A percentile compares a stretch with the other conserved stretches of the same genome.
phyloP scores from a whole-genome alignment of 768 basidiomycete species.

The Leccinum subgranulosum region DNA sequence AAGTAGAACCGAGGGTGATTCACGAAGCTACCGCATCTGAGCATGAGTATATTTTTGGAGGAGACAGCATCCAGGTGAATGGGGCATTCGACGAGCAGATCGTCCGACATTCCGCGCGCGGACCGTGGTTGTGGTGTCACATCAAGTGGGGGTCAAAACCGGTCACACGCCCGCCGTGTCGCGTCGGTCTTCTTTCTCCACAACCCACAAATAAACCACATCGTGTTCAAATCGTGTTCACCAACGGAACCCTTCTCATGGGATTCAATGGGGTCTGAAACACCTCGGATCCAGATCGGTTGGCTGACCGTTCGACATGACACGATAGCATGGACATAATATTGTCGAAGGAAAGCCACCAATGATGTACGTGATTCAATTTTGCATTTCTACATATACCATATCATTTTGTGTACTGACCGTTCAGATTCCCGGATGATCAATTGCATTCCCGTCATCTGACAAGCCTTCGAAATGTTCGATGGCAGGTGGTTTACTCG shows the following conservation, averaged over 20 bases:
- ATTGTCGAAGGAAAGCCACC: neutral
- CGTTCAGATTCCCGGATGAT: neutral
- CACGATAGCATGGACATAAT: neutral
- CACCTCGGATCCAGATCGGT: neutral
- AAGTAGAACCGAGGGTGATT: conserved; percentile 1
- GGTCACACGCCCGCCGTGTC: neutral
- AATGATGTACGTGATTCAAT: neutral
- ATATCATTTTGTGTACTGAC: neutral
- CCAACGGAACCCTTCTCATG: neutral
- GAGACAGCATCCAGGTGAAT: conserved; percentile 30
- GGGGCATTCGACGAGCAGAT: conserved; percentile 29
- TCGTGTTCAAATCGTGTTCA: neutral
- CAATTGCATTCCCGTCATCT: neutral
- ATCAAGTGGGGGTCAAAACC: neutral
- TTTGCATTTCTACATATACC: neutral
- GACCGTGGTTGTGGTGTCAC: neutral
- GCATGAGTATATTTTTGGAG: conserved; percentile 26
- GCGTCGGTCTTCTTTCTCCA: neutral
- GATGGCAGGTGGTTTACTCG: neutral
- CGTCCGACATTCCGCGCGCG: conserved; percentile 9
- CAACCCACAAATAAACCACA: neutral
- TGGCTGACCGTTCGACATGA: neutral
- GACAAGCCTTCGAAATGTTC: neutral
- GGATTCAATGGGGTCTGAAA: neutral
- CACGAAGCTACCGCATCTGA: conserved; percentile 29